phyloP scores from a whole-genome alignment of 495 filamentous ascomycete species.

The Xylaria grammica region DNA sequence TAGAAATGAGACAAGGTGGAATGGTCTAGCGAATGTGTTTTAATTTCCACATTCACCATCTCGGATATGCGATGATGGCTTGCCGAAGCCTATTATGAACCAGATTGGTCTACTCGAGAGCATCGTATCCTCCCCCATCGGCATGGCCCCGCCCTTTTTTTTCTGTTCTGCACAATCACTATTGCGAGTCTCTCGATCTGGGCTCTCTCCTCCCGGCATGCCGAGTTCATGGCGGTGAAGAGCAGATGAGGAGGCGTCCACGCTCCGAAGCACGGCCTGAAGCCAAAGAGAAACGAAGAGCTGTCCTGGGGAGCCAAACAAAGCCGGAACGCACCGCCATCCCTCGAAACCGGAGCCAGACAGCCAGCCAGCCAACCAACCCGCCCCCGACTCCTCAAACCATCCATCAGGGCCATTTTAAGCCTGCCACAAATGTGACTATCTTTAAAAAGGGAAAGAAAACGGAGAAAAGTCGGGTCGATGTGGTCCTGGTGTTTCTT shows the following conservation, averaged over 20 bases:
- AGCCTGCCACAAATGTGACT: conserved; percentile 25
- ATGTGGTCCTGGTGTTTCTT: conserved; percentile 15
- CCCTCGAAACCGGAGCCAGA: conserved; percentile 21
- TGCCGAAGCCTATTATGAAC: conserved; percentile 8
- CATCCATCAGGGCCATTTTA: conserved; percentile 24
- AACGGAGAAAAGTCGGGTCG: conserved; percentile 6
- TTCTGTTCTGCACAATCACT: conserved; percentile 3
- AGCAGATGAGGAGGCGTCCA: conserved; percentile 6
- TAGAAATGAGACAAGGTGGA: conserved; percentile 28
- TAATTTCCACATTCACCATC: conserved; percentile 7
- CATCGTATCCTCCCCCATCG: neutral
- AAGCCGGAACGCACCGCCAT: conserved; percentile 26
- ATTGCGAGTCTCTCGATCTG: neutral
- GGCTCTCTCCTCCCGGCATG: neutral
- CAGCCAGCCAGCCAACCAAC: conserved; percentile 23
- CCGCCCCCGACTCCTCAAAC: conserved; percentile 25
- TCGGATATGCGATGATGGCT: conserved; percentile 12
- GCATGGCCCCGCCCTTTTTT: neutral
- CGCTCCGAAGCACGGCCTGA: conserved; percentile 15
- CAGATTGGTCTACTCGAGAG: conserved; percentile 11
- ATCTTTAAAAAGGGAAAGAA: conserved; percentile 19
- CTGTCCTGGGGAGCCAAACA: conserved; percentile 42
- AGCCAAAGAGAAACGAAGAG: conserved; percentile 50
- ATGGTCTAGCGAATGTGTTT: conserved; percentile 29
- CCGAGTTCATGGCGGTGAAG: neutral